phyloP scores from a whole-genome alignment of 768 basidiomycete species.

The Goffeauzyma gilvescens region DNA sequence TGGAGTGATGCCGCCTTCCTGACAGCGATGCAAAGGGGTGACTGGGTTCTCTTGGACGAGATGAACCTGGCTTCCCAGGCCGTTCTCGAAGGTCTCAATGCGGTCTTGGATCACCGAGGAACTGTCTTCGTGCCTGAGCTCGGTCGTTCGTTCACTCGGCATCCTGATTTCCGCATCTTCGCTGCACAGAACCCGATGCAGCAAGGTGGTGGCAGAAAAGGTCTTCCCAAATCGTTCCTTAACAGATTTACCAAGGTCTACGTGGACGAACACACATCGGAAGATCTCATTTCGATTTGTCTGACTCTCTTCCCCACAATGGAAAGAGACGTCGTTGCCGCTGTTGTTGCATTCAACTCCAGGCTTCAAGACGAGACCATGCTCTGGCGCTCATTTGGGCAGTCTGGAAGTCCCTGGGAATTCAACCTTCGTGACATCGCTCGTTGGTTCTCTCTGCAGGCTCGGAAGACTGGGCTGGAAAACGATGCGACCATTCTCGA shows the following conservation, averaged over 20 bases:
- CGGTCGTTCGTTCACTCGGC: conserved; percentile 64
- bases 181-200: conserved; percentile 91
- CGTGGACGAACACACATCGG: conserved; percentile 57
- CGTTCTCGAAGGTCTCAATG: conserved; percentile 89
- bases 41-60: conserved; percentile 95
- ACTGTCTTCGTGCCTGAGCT: conserved; percentile 88
- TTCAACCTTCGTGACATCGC: conserved; percentile 91
- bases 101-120: conserved; percentile 85
- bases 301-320: conserved; percentile 50
- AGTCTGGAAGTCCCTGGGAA: conserved; percentile 82
- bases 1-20: conserved; percentile 98
- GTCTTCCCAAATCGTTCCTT: conserved; percentile 87
- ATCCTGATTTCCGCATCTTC: conserved; percentile 89
- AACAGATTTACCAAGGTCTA: conserved; percentile 98
- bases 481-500: conserved; percentile 40
- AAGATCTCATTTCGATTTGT: conserved; percentile 63
- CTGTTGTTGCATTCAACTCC: conserved; percentile 69
- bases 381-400: conserved; percentile 47
- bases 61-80: conserved; percentile 98
- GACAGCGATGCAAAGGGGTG: conserved; percentile 75
- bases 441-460: conserved; percentile 52
- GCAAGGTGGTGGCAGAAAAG: conserved; percentile 93
- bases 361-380: conserved; percentile 50
- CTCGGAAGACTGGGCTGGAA: conserved; percentile 28
- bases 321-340: conserved; percentile 39